Evolutionary conservation across 768 basidiomycete species (phyloP), one percentile per base, ranked within the genome.

Genomic region (Xerocomellus intermedius): DNA sequence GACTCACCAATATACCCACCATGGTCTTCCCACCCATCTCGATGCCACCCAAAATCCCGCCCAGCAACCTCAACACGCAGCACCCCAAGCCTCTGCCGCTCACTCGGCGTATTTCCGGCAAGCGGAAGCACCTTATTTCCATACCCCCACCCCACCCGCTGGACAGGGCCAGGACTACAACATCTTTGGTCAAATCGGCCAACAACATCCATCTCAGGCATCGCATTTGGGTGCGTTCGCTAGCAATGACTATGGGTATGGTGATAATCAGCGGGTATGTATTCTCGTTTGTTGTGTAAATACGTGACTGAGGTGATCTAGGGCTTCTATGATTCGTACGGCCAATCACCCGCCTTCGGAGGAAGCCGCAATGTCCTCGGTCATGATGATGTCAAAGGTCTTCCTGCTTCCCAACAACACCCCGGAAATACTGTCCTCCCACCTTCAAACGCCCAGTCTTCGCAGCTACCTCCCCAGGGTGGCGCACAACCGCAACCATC

Each of bases 271-370:
- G 63, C 78, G 88, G 66, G 87, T 89, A 65, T 61, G 82, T 73
- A 17, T 39, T 2, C 19, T 26, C 46, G 4, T 50, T 60, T 30
- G 32, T 56, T 13, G 26, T 41, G 46, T 28, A 21, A 22, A 10
- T 39, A 5, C 46, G 54, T 38, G 38, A 50, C 60, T 59, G 33
- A 59, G 64, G 50, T 69, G 62, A 60, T 43, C 38, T 59, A 88
- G 86, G 82, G 82, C 60, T 89, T 90, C 73, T 92, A 92, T 64
- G 89, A 91, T 42, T 81, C 83, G 9, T 91, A 91, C 64, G 72
- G 69, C 43, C 88, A 84, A 60, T 86, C 80, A 49, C 74, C 78
- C 41, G 80, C 75, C 30, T 92, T 91, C 59, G 80, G 80, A 33
- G 81, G 79, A 26, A 69, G 61, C 54, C 80, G 90, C 19, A 83